phyloP scores from a whole-genome alignment of 805 yeast species.

The Starmerella powellii region DNA sequence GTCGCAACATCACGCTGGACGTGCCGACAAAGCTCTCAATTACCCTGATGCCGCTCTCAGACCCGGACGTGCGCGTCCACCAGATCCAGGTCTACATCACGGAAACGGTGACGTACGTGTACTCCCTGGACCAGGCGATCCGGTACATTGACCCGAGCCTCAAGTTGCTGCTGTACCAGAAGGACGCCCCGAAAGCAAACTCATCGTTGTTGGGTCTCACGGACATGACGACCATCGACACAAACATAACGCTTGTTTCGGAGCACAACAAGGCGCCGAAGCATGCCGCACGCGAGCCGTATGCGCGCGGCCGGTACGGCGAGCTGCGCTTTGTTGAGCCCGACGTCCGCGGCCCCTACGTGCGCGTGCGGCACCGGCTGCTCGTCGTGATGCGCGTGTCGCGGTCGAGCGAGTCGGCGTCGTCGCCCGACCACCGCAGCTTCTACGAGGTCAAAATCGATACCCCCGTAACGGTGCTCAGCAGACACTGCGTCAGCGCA shows the following conservation, averaged over 20 bases:
- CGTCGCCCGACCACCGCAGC: constrained; percentile 10
- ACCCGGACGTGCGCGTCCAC: constrained; percentile 60
- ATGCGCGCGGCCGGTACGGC: constrained; percentile 21
- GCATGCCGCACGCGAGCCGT: constrained; percentile 19
- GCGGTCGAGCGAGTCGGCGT: constrained; percentile 5
- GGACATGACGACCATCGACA: constrained; percentile 19
- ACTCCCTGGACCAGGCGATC: constrained; percentile 22
- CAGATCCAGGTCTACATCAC: constrained; percentile 30
- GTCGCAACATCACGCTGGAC: constrained; percentile 62
- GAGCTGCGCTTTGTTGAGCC: constrained; percentile 24
- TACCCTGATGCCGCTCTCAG: constrained; percentile 49
- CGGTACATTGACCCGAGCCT: constrained; percentile 22
- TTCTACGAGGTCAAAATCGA: constrained; percentile 24
- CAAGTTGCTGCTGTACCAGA: constrained; percentile 20
- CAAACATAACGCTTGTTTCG: constrained; percentile 15
- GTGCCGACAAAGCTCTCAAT: constrained; percentile 65
- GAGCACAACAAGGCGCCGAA: constrained; percentile 13
- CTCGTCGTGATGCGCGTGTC: constrained; percentile 23
- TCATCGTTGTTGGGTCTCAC: constrained; percentile 15
- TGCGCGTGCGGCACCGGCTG: constrained; percentile 22
- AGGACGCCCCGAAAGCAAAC: constrained; percentile 15
- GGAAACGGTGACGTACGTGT: constrained; percentile 23
- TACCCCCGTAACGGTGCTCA: constrained; percentile 21
- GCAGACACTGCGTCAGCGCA: constrained; percentile 25
- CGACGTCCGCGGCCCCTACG: constrained; percentile 22